Evolutionary conservation across 2,329 filamentous ascomycete species (phyloP).

Genomic region (Aureobasidium sp.): DNA sequence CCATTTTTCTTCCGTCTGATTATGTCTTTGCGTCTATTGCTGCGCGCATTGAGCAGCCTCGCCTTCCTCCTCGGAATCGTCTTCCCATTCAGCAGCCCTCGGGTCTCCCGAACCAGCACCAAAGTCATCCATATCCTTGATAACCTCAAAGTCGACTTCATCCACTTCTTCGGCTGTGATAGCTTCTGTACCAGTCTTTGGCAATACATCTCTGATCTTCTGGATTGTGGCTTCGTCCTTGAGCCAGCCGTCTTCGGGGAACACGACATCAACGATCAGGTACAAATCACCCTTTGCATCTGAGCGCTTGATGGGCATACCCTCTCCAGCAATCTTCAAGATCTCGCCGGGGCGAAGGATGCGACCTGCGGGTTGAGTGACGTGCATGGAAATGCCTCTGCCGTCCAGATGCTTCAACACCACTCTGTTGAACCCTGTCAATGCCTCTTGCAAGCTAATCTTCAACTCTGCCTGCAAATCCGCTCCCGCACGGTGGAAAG

Average conservation of each 20-base stretch:
- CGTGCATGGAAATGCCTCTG: slow-evolving; percentile 72
- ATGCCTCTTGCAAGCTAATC: slow-evolving; percentile 72
- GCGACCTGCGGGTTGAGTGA: slow-evolving; percentile 62
- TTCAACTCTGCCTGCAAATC: slow-evolving; percentile 77
- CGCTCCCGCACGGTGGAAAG: slow-evolving; percentile 73
- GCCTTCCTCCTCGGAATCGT: slow-evolving; percentile 57
- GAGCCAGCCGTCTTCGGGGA: slow-evolving; percentile 82
- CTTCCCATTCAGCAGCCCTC: slow-evolving; percentile 61
- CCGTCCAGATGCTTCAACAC: slow-evolving; percentile 91
- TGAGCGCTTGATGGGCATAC: slow-evolving; percentile 86
- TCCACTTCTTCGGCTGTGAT: slow-evolving; percentile 70
- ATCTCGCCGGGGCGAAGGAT: slow-evolving; percentile 76
- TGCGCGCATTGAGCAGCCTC: slow-evolving; percentile 63
- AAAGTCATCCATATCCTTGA: slow-evolving; percentile 78
- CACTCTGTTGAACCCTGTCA: slow-evolving; percentile 82
- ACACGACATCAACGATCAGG: slow-evolving; percentile 74
- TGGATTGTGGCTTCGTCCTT: slow-evolving; percentile 59
- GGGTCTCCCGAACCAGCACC: slow-evolving; percentile 64
- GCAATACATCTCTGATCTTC: slow-evolving; percentile 66
- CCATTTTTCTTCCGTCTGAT: no score
- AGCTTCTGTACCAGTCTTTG: slow-evolving; percentile 38
- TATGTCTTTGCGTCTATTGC: slow-evolving; percentile 41
- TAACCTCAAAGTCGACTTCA: slow-evolving; percentile 78
- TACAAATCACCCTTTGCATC: slow-evolving; percentile 83
- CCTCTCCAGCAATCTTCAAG: slow-evolving; percentile 78